phyloP scores from a whole-genome alignment of 1,284 basidiomycete species.

The Anthracocystis setariae region DNA sequence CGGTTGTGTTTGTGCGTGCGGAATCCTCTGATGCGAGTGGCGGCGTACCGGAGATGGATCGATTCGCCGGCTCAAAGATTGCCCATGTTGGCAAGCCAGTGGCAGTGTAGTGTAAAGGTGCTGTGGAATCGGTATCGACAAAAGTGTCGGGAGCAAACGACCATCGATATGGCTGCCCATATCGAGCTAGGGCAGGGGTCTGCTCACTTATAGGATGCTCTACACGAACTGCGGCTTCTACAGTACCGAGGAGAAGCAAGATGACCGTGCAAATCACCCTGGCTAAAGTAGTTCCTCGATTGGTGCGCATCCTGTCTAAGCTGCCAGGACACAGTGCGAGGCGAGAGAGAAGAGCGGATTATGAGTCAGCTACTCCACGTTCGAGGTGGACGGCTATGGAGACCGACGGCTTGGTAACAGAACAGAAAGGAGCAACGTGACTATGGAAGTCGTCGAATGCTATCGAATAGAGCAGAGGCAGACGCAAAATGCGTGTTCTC shows the following conservation, averaged over 20 bases:
- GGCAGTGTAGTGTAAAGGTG: conserved; percentile 31
- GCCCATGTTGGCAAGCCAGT: conserved; percentile 58
- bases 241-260: neutral
- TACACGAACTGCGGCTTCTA: conserved; percentile 33
- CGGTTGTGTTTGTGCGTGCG: conserved; percentile 3
- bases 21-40: conserved; percentile 12
- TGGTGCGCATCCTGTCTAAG: neutral
- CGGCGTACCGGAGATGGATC: conserved; percentile 55
- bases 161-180: conserved; percentile 53
- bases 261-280: conserved; percentile 10
- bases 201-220: conserved; percentile 45
- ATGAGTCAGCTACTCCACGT: no score
- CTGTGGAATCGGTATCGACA: conserved; percentile 24
- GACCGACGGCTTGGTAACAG: no score
- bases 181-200: conserved; percentile 57
- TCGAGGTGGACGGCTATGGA: no score
- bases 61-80: conserved; percentile 44
- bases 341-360: no score
- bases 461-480: neutral
- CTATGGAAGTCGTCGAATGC: no score
- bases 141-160: conserved; percentile 58
- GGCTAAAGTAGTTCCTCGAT: neutral
- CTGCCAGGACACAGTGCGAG: neutral
- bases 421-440: no score
- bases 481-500: neutral